Evolutionary conservation across 208 protist species (phyloP).

Genomic region (Kentomonas sorsogonicus): DNA sequence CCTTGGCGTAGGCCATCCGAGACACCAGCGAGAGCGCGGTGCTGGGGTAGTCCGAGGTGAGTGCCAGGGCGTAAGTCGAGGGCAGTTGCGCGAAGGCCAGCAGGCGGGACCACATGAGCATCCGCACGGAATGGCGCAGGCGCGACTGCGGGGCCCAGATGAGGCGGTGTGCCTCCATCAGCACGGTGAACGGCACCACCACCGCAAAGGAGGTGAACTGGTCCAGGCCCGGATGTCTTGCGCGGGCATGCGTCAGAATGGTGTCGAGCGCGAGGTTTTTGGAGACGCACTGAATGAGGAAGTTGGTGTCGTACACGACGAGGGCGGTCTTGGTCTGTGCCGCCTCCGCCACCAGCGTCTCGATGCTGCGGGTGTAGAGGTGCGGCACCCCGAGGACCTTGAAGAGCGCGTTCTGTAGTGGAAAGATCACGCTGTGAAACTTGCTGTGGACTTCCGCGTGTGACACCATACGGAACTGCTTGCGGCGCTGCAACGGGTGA

Average conservation of each 20-base stretch:
- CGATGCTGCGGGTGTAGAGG: conserved; percentile 43
- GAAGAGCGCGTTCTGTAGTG: conserved; percentile 39
- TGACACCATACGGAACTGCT: conserved; percentile 49
- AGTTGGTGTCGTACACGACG: conserved; percentile 82
- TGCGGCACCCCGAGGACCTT: conserved; percentile 38
- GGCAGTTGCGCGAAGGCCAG: conserved; percentile 38
- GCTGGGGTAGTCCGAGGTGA: conserved; percentile 57
- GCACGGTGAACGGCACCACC: conserved; percentile 76
- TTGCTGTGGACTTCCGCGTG: conserved; percentile 43
- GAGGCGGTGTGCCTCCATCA: conserved; percentile 52
- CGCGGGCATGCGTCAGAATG: conserved; percentile 65
- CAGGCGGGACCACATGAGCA: conserved; percentile 72
- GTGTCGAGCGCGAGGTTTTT: conserved; percentile 69
- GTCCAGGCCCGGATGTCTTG: too few species aligned
- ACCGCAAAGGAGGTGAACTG: conserved; percentile 21
- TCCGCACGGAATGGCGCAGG: conserved; percentile 29
- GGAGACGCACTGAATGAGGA: conserved; percentile 67
- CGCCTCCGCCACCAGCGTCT: conserved; percentile 27
- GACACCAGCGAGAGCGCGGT: conserved; percentile 43
- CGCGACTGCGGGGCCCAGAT: conserved; percentile 50
- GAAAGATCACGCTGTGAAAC: conserved; percentile 32
- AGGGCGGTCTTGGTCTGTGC: conserved; percentile 25
- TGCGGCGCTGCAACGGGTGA: conserved; percentile 1
- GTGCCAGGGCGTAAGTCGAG: conserved; percentile 43
- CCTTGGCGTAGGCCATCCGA: conserved; percentile 58